Base-by-base conservation (phyloP, 495 filamentous ascomycete species). In the Neurospora sp. region DNA sequence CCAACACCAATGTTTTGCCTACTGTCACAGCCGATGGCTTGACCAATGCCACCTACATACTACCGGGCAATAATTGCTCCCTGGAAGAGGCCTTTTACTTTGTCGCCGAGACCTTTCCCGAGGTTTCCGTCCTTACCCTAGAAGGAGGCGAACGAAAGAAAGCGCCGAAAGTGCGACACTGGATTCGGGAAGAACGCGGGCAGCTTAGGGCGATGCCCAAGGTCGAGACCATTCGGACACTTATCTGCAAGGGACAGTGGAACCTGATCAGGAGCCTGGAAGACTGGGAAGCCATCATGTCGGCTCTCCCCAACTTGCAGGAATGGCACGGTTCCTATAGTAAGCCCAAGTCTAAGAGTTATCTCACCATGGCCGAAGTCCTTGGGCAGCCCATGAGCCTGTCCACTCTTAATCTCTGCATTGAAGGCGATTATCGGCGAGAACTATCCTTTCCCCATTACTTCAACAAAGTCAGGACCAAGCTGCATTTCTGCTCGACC, bases 131-230 rank as follows among this genome's bases (percentile, higher is more conserved):
- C 20, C 80, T 93, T 74, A 93, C 90, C n/a, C 82, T 93, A 37
- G 90, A 93, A 81, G 91, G 90, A 4, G 91, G 91, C n/a, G 89
- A 93, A 74, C 86, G 90, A 75, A 91, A 90, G 78, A 91, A 90
- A 76, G 88, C 91, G 14, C 90, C 90, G 2, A 86, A 88, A 78
- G 87, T 92, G 37, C 82, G 82, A 69, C 89, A 91, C 73, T 90
- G 88, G 77, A 76, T 82, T 59, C 79, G 79, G 35, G 73, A 74
- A n/a, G 69, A 72, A 23, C 71, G 42, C 31, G 71, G 54, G 69
- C 72, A 72, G 41, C 35, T 72, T 59, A 71, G 80, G 75, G 70
- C 73, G 39, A 77, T 81, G 81, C 74, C 80, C 70, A 72, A 77
- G 44, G 76, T 79, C 10, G 71, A 75, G 9, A 82, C 81, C 5